Evolutionary conservation across 2,329 filamentous ascomycete species (phyloP), one percentile per base, ranked within the genome.

Genomic region (Xylaria sp.): DNA sequence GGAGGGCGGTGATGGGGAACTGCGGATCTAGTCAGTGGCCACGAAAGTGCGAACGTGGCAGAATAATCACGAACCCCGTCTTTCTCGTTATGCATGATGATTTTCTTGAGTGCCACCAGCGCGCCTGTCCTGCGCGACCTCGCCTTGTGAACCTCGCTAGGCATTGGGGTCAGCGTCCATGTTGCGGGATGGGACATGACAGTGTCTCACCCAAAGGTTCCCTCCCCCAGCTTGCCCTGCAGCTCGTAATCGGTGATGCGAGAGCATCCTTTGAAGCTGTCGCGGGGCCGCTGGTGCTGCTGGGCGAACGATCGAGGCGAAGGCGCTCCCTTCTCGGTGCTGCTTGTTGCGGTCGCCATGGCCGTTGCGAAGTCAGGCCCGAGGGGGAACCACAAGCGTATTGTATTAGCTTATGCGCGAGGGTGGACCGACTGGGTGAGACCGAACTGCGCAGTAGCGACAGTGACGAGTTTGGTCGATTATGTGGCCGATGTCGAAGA

Each of bases 31-130:
- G 72, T 74, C 70, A 75, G 72, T 62, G 59, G 60, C 53, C 17
- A 63, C 17, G 42, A 66, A 40, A 38, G 59, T 20, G 26, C 33
- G 26, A 59, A 53, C 13, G 15, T 46, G 42, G 57, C 28, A 44
- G 40, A 53, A 49, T 17, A 61, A 51, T 38, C 51, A 82, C 89
- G 75, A 81, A 93, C 90, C 59, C 96, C 96, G 81, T 99, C 96
- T 80, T 97, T 98, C 83, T 99, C 96, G 80, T 98, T 97, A 80
- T 98, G 96, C 93, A 98, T 97, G 73, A 99, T 89, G 73, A 99
- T 99, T 86, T 98, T 98, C 84, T 99, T 99, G 77, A 99, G 81
- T 4, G 96, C 96, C 69, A 97, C 92, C 54, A 95, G 81, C 28
- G 88, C 86, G 63, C 92, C 91, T 1, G 89, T 92, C 76, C 87